A percentile compares a stretch with the other conserved stretches of the same genome.
These are phyloP conservation scores for Pneumocystis canis DNA, from an alignment of 1,139 yeast genomes.

Conservation along the genomic window DNA sequence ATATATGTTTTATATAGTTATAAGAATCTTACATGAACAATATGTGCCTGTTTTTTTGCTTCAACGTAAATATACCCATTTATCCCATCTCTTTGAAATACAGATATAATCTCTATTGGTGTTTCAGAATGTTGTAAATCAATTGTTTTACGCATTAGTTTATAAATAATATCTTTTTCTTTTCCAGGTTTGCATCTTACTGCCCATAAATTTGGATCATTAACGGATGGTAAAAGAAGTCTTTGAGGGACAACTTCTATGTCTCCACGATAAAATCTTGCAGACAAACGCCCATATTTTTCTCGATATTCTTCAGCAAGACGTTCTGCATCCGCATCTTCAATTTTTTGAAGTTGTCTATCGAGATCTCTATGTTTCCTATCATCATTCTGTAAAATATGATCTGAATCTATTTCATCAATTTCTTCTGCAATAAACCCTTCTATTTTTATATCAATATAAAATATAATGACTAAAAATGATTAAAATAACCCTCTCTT, in stretches of 20 bases:
- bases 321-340: conserved; percentile 89
- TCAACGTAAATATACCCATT: conserved; percentile 85
- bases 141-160: conserved; percentile 60
- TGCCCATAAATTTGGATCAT: conserved; percentile 94
- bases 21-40: conserved; percentile 34
- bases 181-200: conserved; percentile 84
- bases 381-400: conserved; percentile 31
- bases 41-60: conserved; percentile 87
- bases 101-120: conserved; percentile 69
- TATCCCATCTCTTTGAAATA: conserved; percentile 86
- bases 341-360: conserved; percentile 73
- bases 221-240: conserved; percentile 82
- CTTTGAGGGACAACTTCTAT: conserved; percentile 85
- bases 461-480: not conserved
- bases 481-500: conserved; percentile 40
- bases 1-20: not conserved
- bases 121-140: conserved; percentile 47
- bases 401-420: conserved; percentile 23
- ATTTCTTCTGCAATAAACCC: conserved; percentile 54
- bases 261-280: conserved; percentile 75
- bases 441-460: conserved; percentile 28
- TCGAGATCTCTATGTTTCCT: conserved; percentile 85
- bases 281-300: conserved; percentile 75
- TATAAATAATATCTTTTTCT: conserved; percentile 81
- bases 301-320: conserved; percentile 87